Base-by-base conservation (phyloP, 345 rosid species). In the Fremontodendron californicum region DNA sequence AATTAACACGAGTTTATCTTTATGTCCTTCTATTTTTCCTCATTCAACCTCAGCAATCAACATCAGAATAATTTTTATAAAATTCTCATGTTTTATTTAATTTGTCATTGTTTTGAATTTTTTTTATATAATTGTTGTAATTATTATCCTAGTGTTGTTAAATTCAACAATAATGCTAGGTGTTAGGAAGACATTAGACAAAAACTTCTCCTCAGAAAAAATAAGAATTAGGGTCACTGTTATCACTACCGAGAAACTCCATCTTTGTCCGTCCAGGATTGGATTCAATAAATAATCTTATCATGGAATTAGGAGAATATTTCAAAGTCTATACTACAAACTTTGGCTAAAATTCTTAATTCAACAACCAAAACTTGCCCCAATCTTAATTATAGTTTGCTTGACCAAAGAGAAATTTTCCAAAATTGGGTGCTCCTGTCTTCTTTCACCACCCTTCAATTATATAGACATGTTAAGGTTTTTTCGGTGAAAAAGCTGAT, bases 151-250 rank as follows among this genome's bases (percentile, higher is more conserved):
- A 45, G 33, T 54, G 7, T 71, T 71, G 27, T 79, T 62, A 48
- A 48, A 25, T 78, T 74, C 77, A 78, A 48, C 75, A 46, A 46
- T 79, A 81, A n/a, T n/a, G n/a, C n/a, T n/a, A n/a, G n/a, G n/a
- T n/a, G n/a, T n/a, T n/a, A n/a, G n/a, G n/a, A n/a, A n/a, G n/a
- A n/a, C n/a, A n/a, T 70, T 46, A 57, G 63, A 80, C 62, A 73
- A 51, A 15, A 13, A 39, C 73, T 11, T 75, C 45, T 77, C 75
- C 78, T 74, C 72, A 75, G 52, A 66, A 45, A 43, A 23, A 40
- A 5, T 0, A 23, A 45, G 2, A 6, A 12, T 0, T 27, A 33
- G 9, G 37, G 18, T 48, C 31, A 31, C 23, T 49, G 45, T 29
- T 19, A 29, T 48, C 60, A 49, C 4, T 72, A 13, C 46, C 4